Evolutionary conservation across 2,329 filamentous ascomycete genomes (phyloP), one percentile per base, ranked within the genome.

Genomic region (Sporothrix pseudoabietina): DNA sequence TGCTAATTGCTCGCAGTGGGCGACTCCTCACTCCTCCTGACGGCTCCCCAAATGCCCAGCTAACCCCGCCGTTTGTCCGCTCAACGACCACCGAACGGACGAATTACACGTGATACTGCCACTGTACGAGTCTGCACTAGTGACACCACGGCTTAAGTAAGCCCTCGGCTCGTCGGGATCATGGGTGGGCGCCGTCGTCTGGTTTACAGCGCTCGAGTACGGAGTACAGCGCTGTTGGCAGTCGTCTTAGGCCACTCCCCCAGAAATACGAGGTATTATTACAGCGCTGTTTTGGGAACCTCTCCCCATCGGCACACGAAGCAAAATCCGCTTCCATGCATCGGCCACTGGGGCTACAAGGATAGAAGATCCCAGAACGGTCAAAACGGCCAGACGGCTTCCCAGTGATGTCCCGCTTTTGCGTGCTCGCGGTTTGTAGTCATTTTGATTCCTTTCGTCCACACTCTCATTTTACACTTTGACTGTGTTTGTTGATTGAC

Each of bases 141-240:
- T 70, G 68, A 59, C 52, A 70, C 59, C 52, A 59, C 35, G 35
- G 68, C 68, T 70, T 70, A 57, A 57, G 52, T 57, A 57, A 70
- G 49, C 49, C 32, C 35, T 70, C 35, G 52, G 68, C 52, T 55
- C 68, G 14, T 59, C 52, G 35, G 68, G n/a, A 44, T 41, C 14
- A n/a, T 55, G 44, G 22, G n/a, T 49, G 44, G 44, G 44, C 44
- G 44, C 44, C 12, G 47, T 14, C 44, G 47, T 2, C 14, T 68
- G 61, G 10, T 44, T 63, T 22, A 47, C 61, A 63, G 59, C 35
- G 35, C 5, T 35, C 35, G 4, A 35, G 35, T 4, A 7, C 7
- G 35, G 35, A 3, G n/a, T 35, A 35, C 35, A 35, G 35, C 35
- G 26, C 26, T 26, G 26, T 26, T 26, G 2, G 26, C 26, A 26